Evolutionary conservation across 2,329 filamentous ascomycete genomes (phyloP).

Genomic region (Pochonia chlamydosporia): DNA sequence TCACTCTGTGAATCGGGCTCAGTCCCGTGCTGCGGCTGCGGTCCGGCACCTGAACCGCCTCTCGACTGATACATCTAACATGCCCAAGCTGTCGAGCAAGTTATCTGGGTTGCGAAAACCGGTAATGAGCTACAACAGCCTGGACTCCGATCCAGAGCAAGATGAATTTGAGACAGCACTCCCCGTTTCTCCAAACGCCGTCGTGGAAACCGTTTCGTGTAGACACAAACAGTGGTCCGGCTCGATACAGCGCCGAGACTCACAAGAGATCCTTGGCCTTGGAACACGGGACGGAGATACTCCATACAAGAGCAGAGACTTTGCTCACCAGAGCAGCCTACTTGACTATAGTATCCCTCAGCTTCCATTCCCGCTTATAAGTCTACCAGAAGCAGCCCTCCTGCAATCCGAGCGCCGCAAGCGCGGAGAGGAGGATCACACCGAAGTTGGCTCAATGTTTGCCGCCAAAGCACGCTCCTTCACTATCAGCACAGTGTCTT

Average conservation of each 20-base stretch:
- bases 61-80: conserved; percentile 8
- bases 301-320: background rate
- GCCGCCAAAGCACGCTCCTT: conserved; percentile 21
- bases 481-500: conserved; percentile 25
- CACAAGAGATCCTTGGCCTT: conserved; percentile 8
- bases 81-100: background rate
- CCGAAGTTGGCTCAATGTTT: conserved; percentile 22
- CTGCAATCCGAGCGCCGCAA: conserved; percentile 25
- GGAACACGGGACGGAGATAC: background rate
- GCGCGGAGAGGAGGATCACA: conserved; percentile 32
- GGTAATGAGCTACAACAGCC: conserved; percentile 23
- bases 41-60: conserved; percentile 21
- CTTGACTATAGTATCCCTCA: conserved; percentile 16
- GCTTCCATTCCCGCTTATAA: conserved; percentile 30
- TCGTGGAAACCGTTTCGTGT: background rate
- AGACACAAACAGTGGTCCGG: conserved; percentile 1
- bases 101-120: conserved; percentile 18
- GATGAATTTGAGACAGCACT: background rate
- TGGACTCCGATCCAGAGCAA: conserved; percentile 19
- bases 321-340: conserved; percentile 17
- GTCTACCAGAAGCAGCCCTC: conserved; percentile 30
- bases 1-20: conserved; percentile 14
- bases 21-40: conserved; percentile 16
- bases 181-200: background rate
- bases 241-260: conserved; percentile 1